Conservation (phyloP, 345 rosid species). For the Durio zibethinus region DNA sequence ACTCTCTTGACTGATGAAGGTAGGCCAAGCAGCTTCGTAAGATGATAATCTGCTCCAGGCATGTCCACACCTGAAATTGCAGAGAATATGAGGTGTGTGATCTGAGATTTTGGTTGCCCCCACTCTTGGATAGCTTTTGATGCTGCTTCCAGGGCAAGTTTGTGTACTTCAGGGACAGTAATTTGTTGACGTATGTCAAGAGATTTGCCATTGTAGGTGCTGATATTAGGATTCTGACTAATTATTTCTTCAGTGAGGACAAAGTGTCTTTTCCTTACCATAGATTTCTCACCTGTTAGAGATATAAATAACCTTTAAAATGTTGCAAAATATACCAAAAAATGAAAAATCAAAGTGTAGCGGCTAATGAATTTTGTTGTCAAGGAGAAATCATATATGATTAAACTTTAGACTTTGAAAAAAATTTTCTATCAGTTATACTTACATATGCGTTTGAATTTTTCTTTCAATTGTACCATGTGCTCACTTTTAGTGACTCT, state of each 20-base stretch:
- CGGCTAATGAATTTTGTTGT: too few species aligned
- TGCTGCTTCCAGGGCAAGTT: slow-evolving; percentile 7
- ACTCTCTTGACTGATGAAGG: too few species aligned
- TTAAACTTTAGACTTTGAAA: too few species aligned
- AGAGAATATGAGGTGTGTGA: slow-evolving; percentile 10
- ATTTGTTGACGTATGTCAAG: neutral
- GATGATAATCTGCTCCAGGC: slow-evolving; percentile 6
- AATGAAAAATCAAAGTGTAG: too few species aligned
- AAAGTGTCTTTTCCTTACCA: slow-evolving; percentile 6
- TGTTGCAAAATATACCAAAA: too few species aligned
- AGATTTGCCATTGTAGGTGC: neutral
- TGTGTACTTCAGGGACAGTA: neutral
- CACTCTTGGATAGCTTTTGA: neutral
- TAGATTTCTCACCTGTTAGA: slow-evolving; percentile 8
- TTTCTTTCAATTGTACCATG: slow-evolving; percentile 18
- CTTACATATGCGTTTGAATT: slow-evolving; percentile 31
- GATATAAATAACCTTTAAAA: too few species aligned
- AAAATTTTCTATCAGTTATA: too few species aligned
- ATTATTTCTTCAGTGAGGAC: slow-evolving; percentile 7
- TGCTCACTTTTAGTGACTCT: slow-evolving; percentile 17
- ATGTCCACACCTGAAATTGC: neutral
- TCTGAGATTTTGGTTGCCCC: neutral
- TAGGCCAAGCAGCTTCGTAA: neutral
- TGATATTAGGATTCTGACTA: neutral
- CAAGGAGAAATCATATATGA: too few species aligned